These are phyloP conservation scores for Rubroboletus pulcherrimus DNA, from an alignment of 768 basidiomycete species.

Conservation along the genomic window DNA sequence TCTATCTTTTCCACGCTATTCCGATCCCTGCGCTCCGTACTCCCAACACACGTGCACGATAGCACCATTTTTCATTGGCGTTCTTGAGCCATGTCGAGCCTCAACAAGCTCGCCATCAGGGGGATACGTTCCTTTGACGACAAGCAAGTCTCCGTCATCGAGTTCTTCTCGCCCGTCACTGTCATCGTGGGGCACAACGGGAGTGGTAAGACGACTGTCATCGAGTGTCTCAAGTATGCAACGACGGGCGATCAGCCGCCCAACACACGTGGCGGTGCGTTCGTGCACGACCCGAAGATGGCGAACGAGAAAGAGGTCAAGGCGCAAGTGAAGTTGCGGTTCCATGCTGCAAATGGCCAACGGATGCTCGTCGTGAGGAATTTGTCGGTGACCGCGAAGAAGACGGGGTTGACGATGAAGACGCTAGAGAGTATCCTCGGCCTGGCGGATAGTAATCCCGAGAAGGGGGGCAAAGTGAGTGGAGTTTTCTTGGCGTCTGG, in stretches of 20 bases:
- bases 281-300: conserved; percentile 98
- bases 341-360: conserved; percentile 83
- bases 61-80: too few species aligned
- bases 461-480: conserved; percentile 72
- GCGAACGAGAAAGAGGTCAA: conserved; percentile 99
- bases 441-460: conserved; percentile 59
- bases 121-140: conserved; percentile 96
- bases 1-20: not conserved
- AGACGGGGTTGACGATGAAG: conserved; percentile 94
- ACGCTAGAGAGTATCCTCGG: conserved; percentile 90
- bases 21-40: not conserved
- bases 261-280: conserved; percentile 97
- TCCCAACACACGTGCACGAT: not conserved
- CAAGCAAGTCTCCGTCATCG: conserved; percentile 88
- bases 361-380: conserved; percentile 90
- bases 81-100: conserved; percentile 51
- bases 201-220: conserved; percentile 97
- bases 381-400: conserved; percentile 90
- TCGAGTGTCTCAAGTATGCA: conserved; percentile 98
- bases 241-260: conserved; percentile 98
- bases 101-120: conserved; percentile 92
- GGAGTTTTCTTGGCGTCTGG: too few species aligned
- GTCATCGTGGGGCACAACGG: conserved; percentile 99
- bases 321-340: conserved; percentile 94
- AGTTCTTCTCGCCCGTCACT: conserved; percentile 96